Evolutionary conservation across 495 filamentous ascomycete genomes (phyloP).

Genomic region (Penicillium robsamsonii): DNA sequence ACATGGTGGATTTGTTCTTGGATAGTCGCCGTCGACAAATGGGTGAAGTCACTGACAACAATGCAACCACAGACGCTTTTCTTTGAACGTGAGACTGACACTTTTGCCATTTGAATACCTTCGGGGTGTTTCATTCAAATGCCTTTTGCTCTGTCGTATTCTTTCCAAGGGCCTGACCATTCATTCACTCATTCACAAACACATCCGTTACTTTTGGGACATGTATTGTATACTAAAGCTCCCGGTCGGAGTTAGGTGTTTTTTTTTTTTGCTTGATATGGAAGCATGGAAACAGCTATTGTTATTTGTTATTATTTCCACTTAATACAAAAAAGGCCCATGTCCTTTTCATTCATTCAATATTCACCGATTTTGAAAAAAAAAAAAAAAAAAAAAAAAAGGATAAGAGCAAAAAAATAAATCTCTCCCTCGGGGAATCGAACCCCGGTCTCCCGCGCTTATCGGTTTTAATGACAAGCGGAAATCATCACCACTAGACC

Average conservation of each 20-base stretch:
- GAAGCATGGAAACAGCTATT: background rate
- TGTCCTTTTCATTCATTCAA: background rate
- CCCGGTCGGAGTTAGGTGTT: background rate
- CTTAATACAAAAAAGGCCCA: too few relatives aligned
- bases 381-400: background rate
- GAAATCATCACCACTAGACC: slow-evolving; percentile 55
- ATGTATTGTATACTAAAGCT: background rate
- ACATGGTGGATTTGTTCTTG: slow-evolving; percentile 61
- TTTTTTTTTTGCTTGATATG: background rate
- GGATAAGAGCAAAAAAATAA: slow-evolving; percentile 15
- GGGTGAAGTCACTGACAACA: slow-evolving; percentile 25
- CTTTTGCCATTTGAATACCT: background rate
- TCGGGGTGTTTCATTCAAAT: background rate
- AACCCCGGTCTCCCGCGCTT: slow-evolving; percentile 50
- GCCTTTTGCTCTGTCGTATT: background rate
- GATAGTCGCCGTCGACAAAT: slow-evolving; percentile 51
- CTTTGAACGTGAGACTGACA: slow-evolving; percentile 18
- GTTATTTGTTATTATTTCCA: background rate
- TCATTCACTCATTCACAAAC: slow-evolving; percentile 1
- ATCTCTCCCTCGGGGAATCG: slow-evolving; percentile 52
- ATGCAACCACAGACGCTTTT: slow-evolving; percentile 27
- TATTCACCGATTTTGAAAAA: background rate
- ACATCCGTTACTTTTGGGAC: background rate
- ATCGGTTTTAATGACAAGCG: slow-evolving; percentile 45
- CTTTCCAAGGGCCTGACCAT: background rate